Evolutionary conservation across 441 rosid species (phyloP), one percentile per base, ranked within the genome.

Genomic region (Breynia disticha): DNA sequence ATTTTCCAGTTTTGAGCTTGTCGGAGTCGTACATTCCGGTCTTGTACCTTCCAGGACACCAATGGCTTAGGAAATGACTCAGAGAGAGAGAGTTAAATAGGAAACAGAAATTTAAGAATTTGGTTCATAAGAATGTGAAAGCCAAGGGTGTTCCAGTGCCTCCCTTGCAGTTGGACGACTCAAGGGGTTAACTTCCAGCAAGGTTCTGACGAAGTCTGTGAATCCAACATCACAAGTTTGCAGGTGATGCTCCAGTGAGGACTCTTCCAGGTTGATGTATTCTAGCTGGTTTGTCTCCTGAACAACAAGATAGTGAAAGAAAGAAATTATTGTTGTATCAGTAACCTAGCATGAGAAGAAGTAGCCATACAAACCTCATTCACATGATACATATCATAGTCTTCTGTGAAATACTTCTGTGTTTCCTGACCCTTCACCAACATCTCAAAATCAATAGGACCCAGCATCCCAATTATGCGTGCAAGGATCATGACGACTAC

Each of bases 111-210:
- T 41, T 41, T 19, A 41, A 44, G 65, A 48, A 49, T 13, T 12
- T 52, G 66, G 61, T 43, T 62, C 52, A 74, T 82, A 79, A 0
- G 66, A 38, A 57, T 63, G 51, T 2, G 75, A 73, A 52, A 91
- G 86, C 98, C 95, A 88, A 13, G 95, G 95, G 49, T 91, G 97
- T 32, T 79, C 57, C 17, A 86, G 67, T 52, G 97, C 97, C 67
- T 88, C 81, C 10, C 67, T 67, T 8, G 98, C 91, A 13, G 91
- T 79, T 3, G 77, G 95, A 10, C 98, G 91, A 60, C 69, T 76
- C 58, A 60, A 58, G 32, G 97, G 97, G 65, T 91, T 80, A 65
- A 88, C 66, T 77, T 82, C 80, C 7, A 91, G 95, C 76, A 91
- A 66, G 67, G 46, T 69, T 68, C 71, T 78, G 22, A 86, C 54